Evolutionary conservation across 2,329 filamentous ascomycete species (phyloP).

Genomic region (Fusarium brachygibbosum): DNA sequence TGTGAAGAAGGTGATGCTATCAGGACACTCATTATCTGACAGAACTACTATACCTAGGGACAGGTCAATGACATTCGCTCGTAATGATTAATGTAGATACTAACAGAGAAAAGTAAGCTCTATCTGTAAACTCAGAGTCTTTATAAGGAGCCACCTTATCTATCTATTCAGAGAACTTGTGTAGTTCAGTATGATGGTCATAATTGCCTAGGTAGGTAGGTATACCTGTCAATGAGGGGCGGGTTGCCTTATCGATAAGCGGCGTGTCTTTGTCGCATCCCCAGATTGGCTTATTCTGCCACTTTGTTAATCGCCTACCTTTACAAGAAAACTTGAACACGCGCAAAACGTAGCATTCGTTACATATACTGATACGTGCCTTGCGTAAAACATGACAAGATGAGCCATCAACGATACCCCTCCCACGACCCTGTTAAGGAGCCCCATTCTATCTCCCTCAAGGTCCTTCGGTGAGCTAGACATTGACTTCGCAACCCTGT

Average conservation of each 20-base stretch:
- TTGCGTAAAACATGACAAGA: slow-evolving; percentile 48
- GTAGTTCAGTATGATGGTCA: slow-evolving; percentile 1
- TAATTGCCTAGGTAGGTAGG: not conserved
- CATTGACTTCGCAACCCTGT: not conserved
- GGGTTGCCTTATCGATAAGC: slow-evolving; percentile 39
- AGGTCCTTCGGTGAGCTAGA: slow-evolving; percentile 73
- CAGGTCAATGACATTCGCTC: not conserved
- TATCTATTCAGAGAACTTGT: not conserved
- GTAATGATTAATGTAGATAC: slow-evolving; percentile 32
- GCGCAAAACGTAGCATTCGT: slow-evolving; percentile 3
- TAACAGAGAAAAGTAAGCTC: not conserved
- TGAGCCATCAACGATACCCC: slow-evolving; percentile 71
- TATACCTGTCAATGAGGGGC: slow-evolving; percentile 12
- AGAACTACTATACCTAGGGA: slow-evolving; percentile 4
- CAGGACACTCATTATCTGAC: slow-evolving; percentile 7
- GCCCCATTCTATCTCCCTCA: slow-evolving; percentile 82
- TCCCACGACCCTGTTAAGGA: slow-evolving; percentile 75
- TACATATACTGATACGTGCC: not conserved
- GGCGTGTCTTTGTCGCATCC: slow-evolving; percentile 17
- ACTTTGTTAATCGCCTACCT: not conserved
- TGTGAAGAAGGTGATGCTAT: slow-evolving; percentile 30
- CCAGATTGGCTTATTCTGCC: not conserved
- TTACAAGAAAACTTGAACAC: slow-evolving; percentile 1
- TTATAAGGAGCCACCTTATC: slow-evolving; percentile 3
- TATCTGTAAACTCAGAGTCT: not conserved